Evolutionary conservation across 106 monocot species (phyloP), one percentile per base, ranked within the genome.

Genomic region (Dendrobium huoshanense): DNA sequence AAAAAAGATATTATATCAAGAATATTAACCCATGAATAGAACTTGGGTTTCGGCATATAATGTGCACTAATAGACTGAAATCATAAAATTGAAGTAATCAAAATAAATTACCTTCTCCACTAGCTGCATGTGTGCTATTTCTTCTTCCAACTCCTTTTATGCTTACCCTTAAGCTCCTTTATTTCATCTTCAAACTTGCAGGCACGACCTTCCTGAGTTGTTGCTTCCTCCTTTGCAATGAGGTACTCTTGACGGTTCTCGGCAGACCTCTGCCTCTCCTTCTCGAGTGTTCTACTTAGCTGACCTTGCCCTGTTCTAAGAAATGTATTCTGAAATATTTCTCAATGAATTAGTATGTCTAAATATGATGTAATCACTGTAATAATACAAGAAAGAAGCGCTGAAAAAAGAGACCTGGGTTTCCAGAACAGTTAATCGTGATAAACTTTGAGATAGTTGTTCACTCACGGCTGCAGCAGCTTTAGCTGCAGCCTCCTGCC

Each of bases 231-330:
- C 82, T 86, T 87, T 56, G 88, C 84, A 45, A 87, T 92, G 25
- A 98, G 86, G 82, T 95, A 92, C 81, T 98, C 98, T 84, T 95
- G 98, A 83, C 95, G 91, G 80, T 83, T 95, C 84, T 98, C 98
- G 54, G 98, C 81, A 84, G 98, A 90, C 77, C 98, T 95, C 79
- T 95, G 95, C 77, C 98, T 89, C 80, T 98, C 98, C 70, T 98
- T 98, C 80, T 98, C 98, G 65, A 95, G 92, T 29, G 92, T 87
- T 37, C 95, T 86, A 64, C 85, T 95, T 55, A 98, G 77, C 82
- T 98, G 98, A 74, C 92, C 89, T 81, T 93, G 98, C 75, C 95
- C 98, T 41, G 98, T 91, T 88, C 98, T 90, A 55, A 98, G n/a
- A n/a, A n/a, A n/a, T n/a, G n/a, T n/a, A n/a, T n/a, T n/a, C n/a